A percentile compares a stretch with the other conserved stretches of the same genome.
phyloP scores from a whole-genome alignment of 805 yeast genomes.

The Cyberlindnera petersonii region DNA sequence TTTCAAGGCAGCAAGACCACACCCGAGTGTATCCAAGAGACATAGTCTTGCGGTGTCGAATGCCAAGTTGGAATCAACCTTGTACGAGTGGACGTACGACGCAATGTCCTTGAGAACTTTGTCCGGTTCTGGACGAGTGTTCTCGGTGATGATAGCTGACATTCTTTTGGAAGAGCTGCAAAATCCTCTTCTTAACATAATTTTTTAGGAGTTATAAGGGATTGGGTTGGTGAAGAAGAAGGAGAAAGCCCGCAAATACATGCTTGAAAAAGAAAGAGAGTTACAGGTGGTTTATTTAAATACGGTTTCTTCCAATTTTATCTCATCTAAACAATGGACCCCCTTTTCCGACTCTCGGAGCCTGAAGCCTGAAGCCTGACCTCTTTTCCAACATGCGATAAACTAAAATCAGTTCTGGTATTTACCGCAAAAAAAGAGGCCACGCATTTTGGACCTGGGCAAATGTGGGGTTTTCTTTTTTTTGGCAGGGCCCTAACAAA shows the following conservation, averaged over 20 bases:
- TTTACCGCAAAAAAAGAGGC: slow-evolving; percentile 4
- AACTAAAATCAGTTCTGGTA: slow-evolving; percentile 2
- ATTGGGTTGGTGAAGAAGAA: background rate
- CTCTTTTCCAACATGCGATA: background rate
- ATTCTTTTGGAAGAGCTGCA: slow-evolving; percentile 11
- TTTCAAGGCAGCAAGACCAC: slow-evolving; percentile 56
- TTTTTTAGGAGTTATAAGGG: background rate
- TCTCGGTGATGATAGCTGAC: slow-evolving; percentile 36
- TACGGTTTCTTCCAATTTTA: too few species aligned
- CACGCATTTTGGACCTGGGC: slow-evolving; percentile 4
- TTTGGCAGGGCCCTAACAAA: background rate
- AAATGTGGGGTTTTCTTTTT: background rate
- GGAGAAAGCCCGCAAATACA: background rate
- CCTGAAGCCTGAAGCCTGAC: background rate
- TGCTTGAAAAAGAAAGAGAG: background rate
- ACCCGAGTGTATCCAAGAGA: slow-evolving; percentile 54
- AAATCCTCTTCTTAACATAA: slow-evolving; percentile 13
- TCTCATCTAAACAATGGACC: too few species aligned
- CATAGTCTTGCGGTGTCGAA: slow-evolving; percentile 52
- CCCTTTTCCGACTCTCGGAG: slow-evolving; percentile 1
- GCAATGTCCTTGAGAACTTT: slow-evolving; percentile 46
- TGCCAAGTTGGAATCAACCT: slow-evolving; percentile 44
- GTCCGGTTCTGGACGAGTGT: slow-evolving; percentile 50
- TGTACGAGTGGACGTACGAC: slow-evolving; percentile 43
- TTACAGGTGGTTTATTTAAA: too few species aligned